phyloP scores from a whole-genome alignment of 306 rosid species.

The Phaseolus lunatus region DNA sequence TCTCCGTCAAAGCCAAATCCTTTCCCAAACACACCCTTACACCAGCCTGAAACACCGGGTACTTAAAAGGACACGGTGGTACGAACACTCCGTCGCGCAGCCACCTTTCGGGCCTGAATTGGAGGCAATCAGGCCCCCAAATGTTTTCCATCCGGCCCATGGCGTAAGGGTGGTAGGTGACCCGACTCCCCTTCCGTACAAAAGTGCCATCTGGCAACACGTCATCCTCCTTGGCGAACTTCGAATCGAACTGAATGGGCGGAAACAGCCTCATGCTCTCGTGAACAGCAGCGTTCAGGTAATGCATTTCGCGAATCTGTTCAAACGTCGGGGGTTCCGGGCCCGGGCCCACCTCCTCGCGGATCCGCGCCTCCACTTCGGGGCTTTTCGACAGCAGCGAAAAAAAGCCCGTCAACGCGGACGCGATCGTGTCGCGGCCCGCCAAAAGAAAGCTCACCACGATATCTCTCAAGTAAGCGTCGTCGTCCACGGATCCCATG shows the following conservation, averaged over 20 bases:
- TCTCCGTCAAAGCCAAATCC: constrained; percentile 77
- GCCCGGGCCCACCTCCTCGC: constrained; percentile 58
- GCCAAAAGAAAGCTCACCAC: constrained; percentile 81
- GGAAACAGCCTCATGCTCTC: constrained; percentile 91
- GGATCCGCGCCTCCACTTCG: constrained; percentile 50
- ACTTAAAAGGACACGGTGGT: constrained; percentile 63
- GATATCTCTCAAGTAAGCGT: constrained; percentile 72
- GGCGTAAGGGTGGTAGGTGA: constrained; percentile 88
- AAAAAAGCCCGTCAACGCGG: constrained; percentile 76
- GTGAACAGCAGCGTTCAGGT: constrained; percentile 66
- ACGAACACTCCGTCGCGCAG: constrained; percentile 55
- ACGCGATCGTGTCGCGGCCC: constrained; percentile 83
- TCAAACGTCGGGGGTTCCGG: constrained; percentile 47
- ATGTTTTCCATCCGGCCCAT: constrained; percentile 92
- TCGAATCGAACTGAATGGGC: constrained; percentile 90
- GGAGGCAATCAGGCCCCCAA: constrained; percentile 78
- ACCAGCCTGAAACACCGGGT: constrained; percentile 90
- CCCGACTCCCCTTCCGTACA: constrained; percentile 70
- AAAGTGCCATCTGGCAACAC: constrained; percentile 84
- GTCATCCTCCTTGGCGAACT: constrained; percentile 72
- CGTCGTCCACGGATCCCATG: constrained; percentile 69
- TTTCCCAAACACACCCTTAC: constrained; percentile 84
- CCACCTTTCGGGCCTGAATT: constrained; percentile 88
- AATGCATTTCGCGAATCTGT: constrained; percentile 67
- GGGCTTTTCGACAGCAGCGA: constrained; percentile 59